Base-by-base conservation (phyloP, 2,329 filamentous ascomycete species). In the Tolypocladium album region DNA sequence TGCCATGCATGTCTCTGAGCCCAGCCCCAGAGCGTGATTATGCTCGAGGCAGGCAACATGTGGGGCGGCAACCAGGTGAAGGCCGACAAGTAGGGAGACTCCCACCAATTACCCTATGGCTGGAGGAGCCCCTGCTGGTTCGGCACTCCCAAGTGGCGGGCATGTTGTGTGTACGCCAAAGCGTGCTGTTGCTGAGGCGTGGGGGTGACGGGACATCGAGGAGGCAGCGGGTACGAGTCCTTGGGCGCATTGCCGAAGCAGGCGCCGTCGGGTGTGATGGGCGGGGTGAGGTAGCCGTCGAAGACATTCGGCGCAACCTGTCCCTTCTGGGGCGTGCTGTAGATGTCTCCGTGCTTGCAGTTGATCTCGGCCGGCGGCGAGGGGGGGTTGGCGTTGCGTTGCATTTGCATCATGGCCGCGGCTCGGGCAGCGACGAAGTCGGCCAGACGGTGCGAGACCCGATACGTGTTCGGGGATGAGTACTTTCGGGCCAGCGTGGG, bases 281-380 rank as follows among this genome's bases (percentile, higher is more conserved):
- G 90, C 34, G 90, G 90, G 20, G 90, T 94, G 65, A 92, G 82
- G 74, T 92, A 92, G 61, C 90, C 90, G 65, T 90, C 83, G 43
- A 86, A 84, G 64, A 86, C 81, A 58, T 83, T 76, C n/a, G 78
- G 75, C 58, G 82, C 78, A 64, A 85, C 86, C 62, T 87, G 84
- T 57, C 82, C 83, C 78, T 93, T 93, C 69, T 90, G 87, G 17
- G 90, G 90, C 20, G 90, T 94, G 75, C 86, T 88, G 69, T 89
- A 90, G 64, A 87, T 83, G 70, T 84, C 78, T 64, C 82, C 79
- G 45, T 77, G 75, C 74, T 85, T 83, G 55, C 76, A 71, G 55
- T 76, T 68, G 34, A 77, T 72, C 64, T 87, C 82, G 60, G 76
- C 60, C n/a, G 82, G 82, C 24, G 86, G 85, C 43, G 86, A 84